Percentiles rank a stretch among this genome's conserved stretches.
phyloP scores from a whole-genome alignment of 2,329 filamentous ascomycete genomes.

The Trichoderma breve region DNA sequence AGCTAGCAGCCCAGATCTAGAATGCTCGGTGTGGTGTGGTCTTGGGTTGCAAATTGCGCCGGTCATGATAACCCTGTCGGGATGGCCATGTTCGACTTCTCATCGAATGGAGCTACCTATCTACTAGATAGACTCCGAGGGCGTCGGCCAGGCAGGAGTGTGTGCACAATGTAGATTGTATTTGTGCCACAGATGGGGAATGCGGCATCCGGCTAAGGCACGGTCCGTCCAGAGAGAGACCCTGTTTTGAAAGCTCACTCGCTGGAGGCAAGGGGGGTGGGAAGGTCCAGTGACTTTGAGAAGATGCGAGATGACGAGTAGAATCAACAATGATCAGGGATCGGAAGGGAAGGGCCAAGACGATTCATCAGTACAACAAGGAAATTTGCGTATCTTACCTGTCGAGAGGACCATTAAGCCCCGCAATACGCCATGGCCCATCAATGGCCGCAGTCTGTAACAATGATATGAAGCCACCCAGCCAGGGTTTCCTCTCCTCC shows the following conservation, averaged over 20 bases:
- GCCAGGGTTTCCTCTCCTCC: slow-evolving; percentile 84
- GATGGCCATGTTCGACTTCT: slow-evolving; percentile 1
- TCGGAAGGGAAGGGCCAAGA: slow-evolving; percentile 18
- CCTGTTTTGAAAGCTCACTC: slow-evolving; percentile 15
- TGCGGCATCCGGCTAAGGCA: slow-evolving; percentile 1
- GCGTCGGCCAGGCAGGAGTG: slow-evolving; percentile 1
- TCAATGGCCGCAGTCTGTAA: slow-evolving; percentile 69
- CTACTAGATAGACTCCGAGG: slow-evolving; percentile 20
- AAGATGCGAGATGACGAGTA: slow-evolving; percentile 41
- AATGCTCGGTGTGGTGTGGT: slow-evolving; percentile 21
- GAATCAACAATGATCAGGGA: slow-evolving; percentile 30
- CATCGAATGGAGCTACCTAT: slow-evolving; percentile 1
- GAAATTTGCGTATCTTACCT: slow-evolving; percentile 63
- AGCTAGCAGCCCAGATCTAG: slow-evolving; percentile 25
- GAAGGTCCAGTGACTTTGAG: slow-evolving; percentile 46
- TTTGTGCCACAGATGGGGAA: not conserved
- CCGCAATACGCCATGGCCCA: slow-evolving; percentile 73
- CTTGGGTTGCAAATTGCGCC: slow-evolving; percentile 11
- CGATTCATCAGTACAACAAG: not conserved
- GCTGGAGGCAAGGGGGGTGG: slow-evolving; percentile 36
- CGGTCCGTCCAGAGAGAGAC: not conserved
- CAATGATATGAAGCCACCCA: slow-evolving; percentile 71
- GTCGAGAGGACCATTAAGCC: slow-evolving; percentile 76
- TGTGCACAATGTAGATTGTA: not conserved
- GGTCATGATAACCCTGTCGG: not conserved